Percentiles rank a stretch among this genome's conserved stretches.
These are phyloP conservation scores for Cichorium intybus DNA, from an alignment of 140 eudicot genomes.

Conservation along the genomic window DNA sequence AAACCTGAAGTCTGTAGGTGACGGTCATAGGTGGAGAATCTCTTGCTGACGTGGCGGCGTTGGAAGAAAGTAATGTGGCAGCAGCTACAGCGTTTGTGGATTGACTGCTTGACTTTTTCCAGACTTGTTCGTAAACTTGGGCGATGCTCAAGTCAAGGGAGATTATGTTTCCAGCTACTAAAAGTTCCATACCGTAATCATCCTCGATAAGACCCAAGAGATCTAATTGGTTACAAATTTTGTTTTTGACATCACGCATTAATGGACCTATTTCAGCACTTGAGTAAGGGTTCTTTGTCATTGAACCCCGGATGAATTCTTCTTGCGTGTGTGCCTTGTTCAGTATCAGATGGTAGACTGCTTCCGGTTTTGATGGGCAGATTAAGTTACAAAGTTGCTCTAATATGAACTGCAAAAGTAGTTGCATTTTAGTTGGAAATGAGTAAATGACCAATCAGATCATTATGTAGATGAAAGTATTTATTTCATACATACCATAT, in stretches of 20 bases:
- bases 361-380: slow-evolving; percentile 97
- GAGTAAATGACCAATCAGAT: slow-evolving; percentile 13
- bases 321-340: slow-evolving; percentile 99
- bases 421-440: background rate
- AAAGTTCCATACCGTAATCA: slow-evolving; percentile 95
- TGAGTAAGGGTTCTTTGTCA: slow-evolving; percentile 97
- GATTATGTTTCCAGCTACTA: slow-evolving; percentile 94
- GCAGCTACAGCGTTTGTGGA: slow-evolving; percentile 57
- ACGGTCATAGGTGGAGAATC: slow-evolving; percentile 96
- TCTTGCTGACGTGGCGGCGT: slow-evolving; percentile 50
- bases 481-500: slow-evolving; percentile 57
- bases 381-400: slow-evolving; percentile 99
- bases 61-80: slow-evolving; percentile 52
- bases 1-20: slow-evolving; percentile 98
- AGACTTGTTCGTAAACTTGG: slow-evolving; percentile 96
- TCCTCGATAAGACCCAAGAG: slow-evolving; percentile 95
- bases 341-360: slow-evolving; percentile 82
- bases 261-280: slow-evolving; percentile 96
- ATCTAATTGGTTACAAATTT: slow-evolving; percentile 94
- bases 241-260: slow-evolving; percentile 99
- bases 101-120: slow-evolving; percentile 87
- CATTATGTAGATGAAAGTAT: background rate
- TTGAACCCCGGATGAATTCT: slow-evolving; percentile 97
- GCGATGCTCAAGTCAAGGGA: slow-evolving; percentile 93
- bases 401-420: slow-evolving; percentile 77